Percentiles rank a stretch among this genome's conserved stretches.
These are phyloP conservation scores for Syncephalastrum sp. DNA, from an alignment of 371 early-diverging fungal genomes.

Conservation along the genomic window DNA sequence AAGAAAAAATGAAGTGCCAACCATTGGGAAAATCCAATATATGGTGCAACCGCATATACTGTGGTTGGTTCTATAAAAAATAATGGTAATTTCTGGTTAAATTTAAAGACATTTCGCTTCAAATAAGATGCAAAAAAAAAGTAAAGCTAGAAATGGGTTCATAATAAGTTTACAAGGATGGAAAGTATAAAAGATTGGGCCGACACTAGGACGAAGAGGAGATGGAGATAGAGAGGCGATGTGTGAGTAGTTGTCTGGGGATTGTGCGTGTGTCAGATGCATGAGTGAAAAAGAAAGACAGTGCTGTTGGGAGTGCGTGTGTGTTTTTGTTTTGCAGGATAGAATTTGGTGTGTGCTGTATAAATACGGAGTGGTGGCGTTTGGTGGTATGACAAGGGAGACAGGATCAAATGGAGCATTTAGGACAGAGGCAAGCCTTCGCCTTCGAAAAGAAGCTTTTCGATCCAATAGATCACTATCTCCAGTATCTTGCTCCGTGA, in stretches of 20 bases:
- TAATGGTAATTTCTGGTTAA: no score
- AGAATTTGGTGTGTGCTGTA: not conserved
- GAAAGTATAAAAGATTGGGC: no score
- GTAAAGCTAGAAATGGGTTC: no score
- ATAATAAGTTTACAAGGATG: no score
- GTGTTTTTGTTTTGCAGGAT: not conserved
- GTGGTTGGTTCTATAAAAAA: no score
- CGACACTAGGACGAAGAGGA: no score
- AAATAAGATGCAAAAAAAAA: no score
- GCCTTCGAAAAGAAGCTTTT: constrained; percentile 47
- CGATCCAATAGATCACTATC: constrained; percentile 48
- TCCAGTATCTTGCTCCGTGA: constrained; percentile 44
- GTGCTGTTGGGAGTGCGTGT: constrained; percentile 1
- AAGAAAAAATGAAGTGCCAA: no score
- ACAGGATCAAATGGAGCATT: constrained; percentile 5
- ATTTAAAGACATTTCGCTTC: no score
- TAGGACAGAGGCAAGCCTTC: constrained; percentile 38
- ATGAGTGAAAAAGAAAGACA: constrained; percentile 3
- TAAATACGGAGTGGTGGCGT: not conserved
- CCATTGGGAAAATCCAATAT: no score
- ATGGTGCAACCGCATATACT: no score
- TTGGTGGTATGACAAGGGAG: constrained; percentile 3
- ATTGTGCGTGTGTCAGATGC: not conserved
- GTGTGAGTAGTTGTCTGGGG: constrained; percentile 1
- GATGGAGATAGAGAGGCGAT: not conserved